phyloP scores from a whole-genome alignment of 129 eudicot genomes.

The Solidago caesia region DNA sequence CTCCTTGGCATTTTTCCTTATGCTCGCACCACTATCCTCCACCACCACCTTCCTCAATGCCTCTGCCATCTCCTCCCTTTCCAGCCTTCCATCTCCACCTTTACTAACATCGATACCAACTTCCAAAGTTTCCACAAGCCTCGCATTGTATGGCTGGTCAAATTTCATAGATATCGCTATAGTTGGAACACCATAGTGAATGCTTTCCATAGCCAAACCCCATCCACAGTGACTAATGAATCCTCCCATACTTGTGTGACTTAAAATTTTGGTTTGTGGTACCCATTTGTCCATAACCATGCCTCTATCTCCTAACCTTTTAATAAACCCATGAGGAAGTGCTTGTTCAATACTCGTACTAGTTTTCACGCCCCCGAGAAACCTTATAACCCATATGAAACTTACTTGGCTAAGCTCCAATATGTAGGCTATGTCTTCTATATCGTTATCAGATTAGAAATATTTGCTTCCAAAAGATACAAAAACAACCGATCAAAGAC shows the following conservation, averaged over 20 bases:
- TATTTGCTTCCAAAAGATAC: conserved; percentile 49
- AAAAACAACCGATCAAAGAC: conserved; percentile 24
- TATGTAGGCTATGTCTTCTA: conserved; percentile 35
- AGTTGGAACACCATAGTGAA: no score
- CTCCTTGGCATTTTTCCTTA: conserved; percentile 21
- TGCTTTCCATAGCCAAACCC: conserved; percentile 22
- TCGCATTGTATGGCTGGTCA: conserved; percentile 40
- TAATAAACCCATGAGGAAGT: conserved; percentile 31
- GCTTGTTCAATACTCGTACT: conserved; percentile 18
- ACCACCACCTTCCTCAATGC: conserved; percentile 29
- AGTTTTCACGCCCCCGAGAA: conserved; percentile 10
- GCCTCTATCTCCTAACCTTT: conserved; percentile 37
- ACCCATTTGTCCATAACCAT: conserved; percentile 39
- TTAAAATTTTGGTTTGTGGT: conserved; percentile 33
- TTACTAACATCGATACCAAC: conserved; percentile 31
- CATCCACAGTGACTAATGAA: conserved; percentile 20
- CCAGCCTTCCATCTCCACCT: conserved; percentile 25
- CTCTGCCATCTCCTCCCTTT: conserved; percentile 19
- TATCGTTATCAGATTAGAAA: conserved; percentile 29
- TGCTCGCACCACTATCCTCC: conserved; percentile 23
- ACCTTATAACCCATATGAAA: conserved; percentile 44
- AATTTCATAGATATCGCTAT: conserved; percentile 36
- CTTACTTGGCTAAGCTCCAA: conserved; percentile 36
- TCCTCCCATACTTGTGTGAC: conserved; percentile 28
- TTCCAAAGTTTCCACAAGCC: conserved; percentile 30